Evolutionary conservation across 768 basidiomycete species (phyloP).

Genomic region (Lactarius hatsudake): DNA sequence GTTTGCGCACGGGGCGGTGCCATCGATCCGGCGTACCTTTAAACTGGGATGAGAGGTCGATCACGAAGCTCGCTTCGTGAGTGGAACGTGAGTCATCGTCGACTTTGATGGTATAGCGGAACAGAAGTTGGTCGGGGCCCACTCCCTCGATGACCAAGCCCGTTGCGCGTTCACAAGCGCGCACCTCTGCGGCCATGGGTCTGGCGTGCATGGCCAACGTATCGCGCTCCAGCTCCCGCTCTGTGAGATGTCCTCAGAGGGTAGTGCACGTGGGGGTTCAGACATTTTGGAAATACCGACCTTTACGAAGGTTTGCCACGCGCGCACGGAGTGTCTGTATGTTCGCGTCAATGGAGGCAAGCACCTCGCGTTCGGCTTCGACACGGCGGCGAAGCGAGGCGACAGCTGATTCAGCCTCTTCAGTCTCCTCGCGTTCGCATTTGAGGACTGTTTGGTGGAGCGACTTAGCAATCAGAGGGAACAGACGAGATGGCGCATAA

Average conservation of each 20-base stretch:
- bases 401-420: slow-evolving; percentile 62
- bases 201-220: slow-evolving; percentile 54
- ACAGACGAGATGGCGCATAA: neutral
- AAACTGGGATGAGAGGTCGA: slow-evolving; percentile 20
- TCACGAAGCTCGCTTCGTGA: slow-evolving; percentile 26
- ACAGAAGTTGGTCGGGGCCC: slow-evolving; percentile 63
- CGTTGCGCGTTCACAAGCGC: slow-evolving; percentile 53
- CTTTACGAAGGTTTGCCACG: slow-evolving; percentile 61
- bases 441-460: slow-evolving; percentile 37
- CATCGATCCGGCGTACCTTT: slow-evolving; percentile 16
- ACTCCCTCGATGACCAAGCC: slow-evolving; percentile 68
- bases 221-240: slow-evolving; percentile 63
- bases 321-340: slow-evolving; percentile 69
- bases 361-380: slow-evolving; percentile 57
- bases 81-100: slow-evolving; percentile 5
- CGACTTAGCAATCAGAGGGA: neutral
- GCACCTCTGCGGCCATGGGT: slow-evolving; percentile 52
- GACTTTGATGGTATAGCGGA: slow-evolving; percentile 50
- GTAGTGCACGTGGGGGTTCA: neutral
- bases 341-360: slow-evolving; percentile 57
- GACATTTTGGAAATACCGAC: slow-evolving; percentile 37
- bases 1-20: neutral
- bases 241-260: slow-evolving; percentile 36
- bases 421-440: slow-evolving; percentile 58
- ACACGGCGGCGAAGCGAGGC: slow-evolving; percentile 65